Evolutionary conservation across 1,139 yeast species (phyloP).

Genomic region (Candida sanyaensis): DNA sequence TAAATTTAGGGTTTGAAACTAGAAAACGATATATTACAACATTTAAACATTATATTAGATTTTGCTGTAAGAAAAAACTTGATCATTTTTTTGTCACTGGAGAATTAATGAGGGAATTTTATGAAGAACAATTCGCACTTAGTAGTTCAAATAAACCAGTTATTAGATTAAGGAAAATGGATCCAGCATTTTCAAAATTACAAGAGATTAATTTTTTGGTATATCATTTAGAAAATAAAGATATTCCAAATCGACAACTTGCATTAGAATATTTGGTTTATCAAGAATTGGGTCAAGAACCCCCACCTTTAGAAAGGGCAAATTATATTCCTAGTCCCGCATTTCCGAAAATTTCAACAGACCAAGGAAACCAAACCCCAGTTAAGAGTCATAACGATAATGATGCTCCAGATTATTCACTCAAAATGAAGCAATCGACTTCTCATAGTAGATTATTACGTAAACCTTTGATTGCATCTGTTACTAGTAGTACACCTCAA

Average conservation of each 20-base stretch:
- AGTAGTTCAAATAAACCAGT: constrained; percentile 17
- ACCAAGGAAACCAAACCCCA: neutral
- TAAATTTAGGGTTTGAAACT: constrained; percentile 19
- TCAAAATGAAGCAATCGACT: too few species aligned
- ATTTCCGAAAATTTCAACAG: neutral
- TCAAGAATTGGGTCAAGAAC: constrained; percentile 15
- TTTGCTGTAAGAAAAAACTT: constrained; percentile 17
- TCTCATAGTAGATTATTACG: too few species aligned
- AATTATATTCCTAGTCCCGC: neutral
- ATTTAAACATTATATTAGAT: constrained; percentile 19
- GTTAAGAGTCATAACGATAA: too few species aligned
- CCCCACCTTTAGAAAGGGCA: neutral
- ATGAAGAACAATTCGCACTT: constrained; percentile 18
- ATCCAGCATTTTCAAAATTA: constrained; percentile 19
- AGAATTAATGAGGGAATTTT: constrained; percentile 19
- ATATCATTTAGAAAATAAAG: constrained; percentile 17
- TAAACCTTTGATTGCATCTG: neutral
- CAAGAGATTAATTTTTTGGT: constrained; percentile 20
- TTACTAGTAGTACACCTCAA: neutral
- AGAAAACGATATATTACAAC: constrained; percentile 20
- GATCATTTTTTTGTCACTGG: constrained; percentile 19
- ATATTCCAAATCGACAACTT: constrained; percentile 17
- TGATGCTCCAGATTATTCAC: too few species aligned
- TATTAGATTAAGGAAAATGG: constrained; percentile 19
- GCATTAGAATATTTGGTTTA: constrained; percentile 19